These are phyloP conservation scores for Cystoisospora suis DNA, from an alignment of 169 alveolate species.

Conservation along the genomic window DNA sequence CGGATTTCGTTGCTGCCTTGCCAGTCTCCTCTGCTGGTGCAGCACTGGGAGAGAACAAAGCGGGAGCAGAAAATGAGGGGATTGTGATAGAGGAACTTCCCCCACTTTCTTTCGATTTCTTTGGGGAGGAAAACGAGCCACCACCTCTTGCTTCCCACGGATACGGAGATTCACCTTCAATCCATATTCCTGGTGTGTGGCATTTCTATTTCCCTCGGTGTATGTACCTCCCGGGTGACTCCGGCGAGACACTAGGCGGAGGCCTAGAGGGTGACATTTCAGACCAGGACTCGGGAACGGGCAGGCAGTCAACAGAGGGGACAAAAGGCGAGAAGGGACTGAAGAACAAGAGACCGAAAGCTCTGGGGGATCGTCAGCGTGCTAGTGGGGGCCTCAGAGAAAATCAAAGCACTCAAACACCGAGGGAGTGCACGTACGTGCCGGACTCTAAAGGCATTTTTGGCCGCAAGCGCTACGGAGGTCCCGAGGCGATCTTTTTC, in stretches of 20 bases:
- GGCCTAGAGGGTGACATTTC: background rate
- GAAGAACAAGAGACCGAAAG: background rate
- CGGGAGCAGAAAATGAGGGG: background rate
- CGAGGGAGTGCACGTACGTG: background rate
- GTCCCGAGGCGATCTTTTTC: background rate
- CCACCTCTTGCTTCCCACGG: constrained; percentile 33
- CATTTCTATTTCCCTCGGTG: constrained; percentile 30
- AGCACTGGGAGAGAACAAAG: background rate
- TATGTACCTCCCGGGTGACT: background rate
- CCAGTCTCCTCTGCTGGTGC: no score
- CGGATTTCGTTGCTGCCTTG: no score
- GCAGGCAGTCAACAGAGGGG: background rate
- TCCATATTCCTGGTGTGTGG: constrained; percentile 41
- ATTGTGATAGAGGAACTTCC: background rate
- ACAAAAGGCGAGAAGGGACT: background rate
- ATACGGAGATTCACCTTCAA: constrained; percentile 5
- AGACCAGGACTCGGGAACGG: background rate
- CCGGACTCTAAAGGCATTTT: background rate
- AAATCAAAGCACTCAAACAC: background rate
- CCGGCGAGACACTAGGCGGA: background rate
- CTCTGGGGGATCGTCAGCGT: background rate
- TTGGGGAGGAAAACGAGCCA: background rate
- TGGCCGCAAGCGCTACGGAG: constrained; percentile 25
- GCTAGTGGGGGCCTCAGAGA: no score
- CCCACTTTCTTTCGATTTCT: background rate